Percentiles rank a stretch among this genome's conserved stretches.
Evolutionary conservation across 805 yeast species (phyloP).

Genomic region (Candida alai): DNA sequence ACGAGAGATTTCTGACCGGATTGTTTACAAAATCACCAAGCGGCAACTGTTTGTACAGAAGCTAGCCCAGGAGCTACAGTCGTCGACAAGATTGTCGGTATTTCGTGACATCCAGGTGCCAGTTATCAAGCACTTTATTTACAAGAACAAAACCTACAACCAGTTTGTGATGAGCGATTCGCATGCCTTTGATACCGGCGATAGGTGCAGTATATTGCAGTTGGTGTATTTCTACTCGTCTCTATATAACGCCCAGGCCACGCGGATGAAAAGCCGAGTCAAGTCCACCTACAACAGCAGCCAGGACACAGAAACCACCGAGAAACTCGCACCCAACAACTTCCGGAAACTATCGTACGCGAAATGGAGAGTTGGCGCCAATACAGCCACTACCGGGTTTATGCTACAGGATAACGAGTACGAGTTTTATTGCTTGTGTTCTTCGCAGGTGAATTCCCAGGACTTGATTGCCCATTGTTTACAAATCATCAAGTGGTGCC

Average conservation of each 20-base stretch:
- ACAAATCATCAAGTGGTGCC: constrained; percentile 71
- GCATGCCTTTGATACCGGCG: constrained; percentile 15
- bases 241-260: constrained; percentile 24
- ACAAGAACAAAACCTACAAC: constrained; percentile 63
- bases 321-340: constrained; percentile 17
- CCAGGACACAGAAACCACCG: constrained; percentile 16
- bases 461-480: constrained; percentile 59
- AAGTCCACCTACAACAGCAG: not conserved
- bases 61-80: constrained; percentile 22
- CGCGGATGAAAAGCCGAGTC: constrained; percentile 13
- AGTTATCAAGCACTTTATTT: constrained; percentile 72
- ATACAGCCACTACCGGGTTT: constrained; percentile 27
- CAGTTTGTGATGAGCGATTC: constrained; percentile 55
- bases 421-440: constrained; percentile 37
- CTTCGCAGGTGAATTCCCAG: constrained; percentile 50
- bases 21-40: constrained; percentile 35
- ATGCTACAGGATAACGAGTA: constrained; percentile 30
- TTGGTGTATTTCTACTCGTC: constrained; percentile 33
- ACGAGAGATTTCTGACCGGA: constrained; percentile 53
- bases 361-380: constrained; percentile 30
- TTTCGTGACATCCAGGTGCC: constrained; percentile 24
- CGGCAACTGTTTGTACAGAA: constrained; percentile 17
- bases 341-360: constrained; percentile 44
- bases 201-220: constrained; percentile 33
- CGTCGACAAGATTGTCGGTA: constrained; percentile 16